Evolutionary conservation across 2,329 filamentous ascomycete genomes (phyloP).

Genomic region (Trichoderma afroharzianum): DNA sequence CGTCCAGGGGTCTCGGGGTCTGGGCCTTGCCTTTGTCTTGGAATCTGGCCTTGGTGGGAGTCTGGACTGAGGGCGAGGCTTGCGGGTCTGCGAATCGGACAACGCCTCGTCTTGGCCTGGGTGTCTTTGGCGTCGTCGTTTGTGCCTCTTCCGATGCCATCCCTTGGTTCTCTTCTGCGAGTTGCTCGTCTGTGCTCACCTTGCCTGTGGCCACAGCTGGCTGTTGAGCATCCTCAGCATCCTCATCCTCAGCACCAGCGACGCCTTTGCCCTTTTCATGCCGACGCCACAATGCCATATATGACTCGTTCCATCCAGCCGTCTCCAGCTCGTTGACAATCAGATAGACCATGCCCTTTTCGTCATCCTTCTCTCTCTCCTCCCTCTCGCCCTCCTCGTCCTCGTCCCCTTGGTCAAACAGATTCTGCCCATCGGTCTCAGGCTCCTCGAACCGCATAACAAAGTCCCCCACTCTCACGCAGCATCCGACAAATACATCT

Average conservation of each 20-base stretch:
- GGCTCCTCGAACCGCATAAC: slow-evolving; percentile 26
- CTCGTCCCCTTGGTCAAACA: background rate
- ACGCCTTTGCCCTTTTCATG: slow-evolving; percentile 16
- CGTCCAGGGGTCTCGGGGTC: background rate
- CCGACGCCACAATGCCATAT: slow-evolving; percentile 25
- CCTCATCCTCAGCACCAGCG: background rate
- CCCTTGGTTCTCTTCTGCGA: slow-evolving; percentile 21
- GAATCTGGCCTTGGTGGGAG: background rate
- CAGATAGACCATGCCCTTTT: slow-evolving; percentile 40
- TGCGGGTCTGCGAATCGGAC: background rate
- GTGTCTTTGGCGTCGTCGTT: background rate
- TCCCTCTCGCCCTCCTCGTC: background rate
- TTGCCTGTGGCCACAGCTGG: background rate
- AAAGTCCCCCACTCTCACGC: slow-evolving; percentile 45
- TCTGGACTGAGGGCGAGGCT: background rate
- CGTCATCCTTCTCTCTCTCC: background rate
- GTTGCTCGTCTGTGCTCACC: background rate
- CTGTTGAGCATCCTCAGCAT: background rate
- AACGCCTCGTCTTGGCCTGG: background rate
- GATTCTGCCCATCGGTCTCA: background rate
- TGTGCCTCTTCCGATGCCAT: slow-evolving; percentile 28
- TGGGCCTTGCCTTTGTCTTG: background rate
- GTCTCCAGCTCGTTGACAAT: slow-evolving; percentile 43
- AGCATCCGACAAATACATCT: slow-evolving; percentile 46
- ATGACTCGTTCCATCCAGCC: slow-evolving; percentile 47